Evolutionary conservation across 169 alveolate species (phyloP), one percentile per base, ranked within the genome.

Genomic region (Eimeria acervulina): DNA sequence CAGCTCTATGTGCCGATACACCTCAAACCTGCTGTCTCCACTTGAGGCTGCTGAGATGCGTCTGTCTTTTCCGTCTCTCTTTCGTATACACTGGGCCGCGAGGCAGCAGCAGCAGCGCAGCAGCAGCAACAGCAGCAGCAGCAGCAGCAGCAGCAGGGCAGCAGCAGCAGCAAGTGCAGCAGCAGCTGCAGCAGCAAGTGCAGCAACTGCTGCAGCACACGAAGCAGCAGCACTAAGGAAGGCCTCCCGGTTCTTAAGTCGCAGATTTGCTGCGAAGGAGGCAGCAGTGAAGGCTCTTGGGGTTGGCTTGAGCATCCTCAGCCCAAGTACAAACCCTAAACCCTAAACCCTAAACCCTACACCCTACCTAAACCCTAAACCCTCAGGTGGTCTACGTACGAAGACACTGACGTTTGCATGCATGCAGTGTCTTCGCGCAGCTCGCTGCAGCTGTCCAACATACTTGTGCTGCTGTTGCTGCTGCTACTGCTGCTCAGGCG

Each of bases 271-370:
- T 66, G 78, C 78, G 13, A 66, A 66, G 7, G 78, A 66, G 19
- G 78, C 78, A 66, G 78, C 78, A 66, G 78, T 31, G 8, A 66
- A 66, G 78, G 78, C 78, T 2, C 78, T 66, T 31, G 78, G 78
- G 13, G 31, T 66, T 66, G 78, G 78, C 1, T 31, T 66, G 13
- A 26, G 78, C 26, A 66, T 66, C 7, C 78, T 66, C 13, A 66
- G 78, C 26, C 78, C 78, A 66, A 31, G 78, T 66, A 66, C 78
- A 66, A n/a, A 47, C 55, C 55, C 55, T 47, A n/a, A 66, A 66
- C 78, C 40, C 78, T n/a, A 66, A 26, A 66, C 59, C 59, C 59
- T 51, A 51, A 26, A 66, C 40, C 78, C 36, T 66, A 26, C 12
- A 51, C 59, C 59, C 59, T 51, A 51, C 7, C 59, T 51, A 51